Base-by-base conservation (phyloP, 2,329 filamentous ascomycete species). In the Neurospora sp. region DNA sequence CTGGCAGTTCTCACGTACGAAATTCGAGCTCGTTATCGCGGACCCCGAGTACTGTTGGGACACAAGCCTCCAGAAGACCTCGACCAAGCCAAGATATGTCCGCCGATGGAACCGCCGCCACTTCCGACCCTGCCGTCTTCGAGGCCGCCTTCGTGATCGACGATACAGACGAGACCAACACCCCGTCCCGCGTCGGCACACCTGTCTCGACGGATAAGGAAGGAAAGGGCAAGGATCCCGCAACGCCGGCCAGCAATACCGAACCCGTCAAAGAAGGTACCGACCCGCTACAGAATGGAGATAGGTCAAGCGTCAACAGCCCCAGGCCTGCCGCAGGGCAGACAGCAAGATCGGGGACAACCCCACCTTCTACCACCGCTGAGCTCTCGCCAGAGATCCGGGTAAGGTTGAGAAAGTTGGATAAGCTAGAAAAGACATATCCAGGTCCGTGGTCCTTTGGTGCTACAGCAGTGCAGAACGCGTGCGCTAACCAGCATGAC, bases 361-460 rank as follows among this genome's bases (percentile, higher is more conserved):
- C 70, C 10, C 23, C 68, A 1, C 70, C 74, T 10, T 42, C 75
- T 28, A 71, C 77, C 23, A 71, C 81, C 6, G 69, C 79, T 0
- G 91, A 93, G 69, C 80, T 97, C 39, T 86, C 93, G 0, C 85
- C 89, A 3, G 93, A 97, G 67, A 85, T 97, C 38, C 88, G 87
- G 70, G 84, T 87, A 38, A 94, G 90, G 78, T 81, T 98, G 73
- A 88, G 91, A 71, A 95, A 93, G 79, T 84, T 98, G n/a, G 93
- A 97, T 70, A 97, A 93, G 79, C 84, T 98, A 23, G 95, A 97
- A 77, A 85, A 89, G 5, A 93, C 91, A 70, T 98, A 98, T 79
- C 89, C 92, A 78, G 93, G 92, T 94, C 84, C 62, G 79, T 72
- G 70, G 70, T 33, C 36, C 17, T 39, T 23, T 62, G 66, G 46